A percentile compares a stretch with the other conserved stretches of the same genome.
Evolutionary conservation across 2,329 filamentous ascomycete genomes (phyloP).

Genomic region (Ramularia collo-cygni): DNA sequence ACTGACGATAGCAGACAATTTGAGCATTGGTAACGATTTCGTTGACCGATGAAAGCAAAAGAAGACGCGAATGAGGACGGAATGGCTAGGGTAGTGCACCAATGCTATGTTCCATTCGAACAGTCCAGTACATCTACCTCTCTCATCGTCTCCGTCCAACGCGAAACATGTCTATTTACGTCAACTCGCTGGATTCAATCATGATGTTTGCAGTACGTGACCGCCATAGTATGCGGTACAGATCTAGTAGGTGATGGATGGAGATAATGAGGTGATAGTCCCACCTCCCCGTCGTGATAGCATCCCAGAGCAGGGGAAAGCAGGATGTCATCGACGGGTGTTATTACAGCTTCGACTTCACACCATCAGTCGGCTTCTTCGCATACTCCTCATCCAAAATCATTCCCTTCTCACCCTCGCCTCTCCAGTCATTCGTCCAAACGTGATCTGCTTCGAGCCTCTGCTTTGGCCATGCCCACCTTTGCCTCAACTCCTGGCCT

Average conservation of each 20-base stretch:
- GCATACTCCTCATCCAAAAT: slow-evolving; percentile 32
- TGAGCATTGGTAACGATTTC: slow-evolving; percentile 9
- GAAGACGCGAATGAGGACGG: slow-evolving; percentile 6
- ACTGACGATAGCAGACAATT: not conserved
- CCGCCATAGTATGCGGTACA: too few species aligned
- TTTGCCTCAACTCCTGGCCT: slow-evolving; percentile 48
- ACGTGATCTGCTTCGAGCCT: slow-evolving; percentile 29
- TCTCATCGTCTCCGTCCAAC: too few species aligned
- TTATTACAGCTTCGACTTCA: slow-evolving; percentile 3
- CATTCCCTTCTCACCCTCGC: slow-evolving; percentile 30
- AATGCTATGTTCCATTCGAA: slow-evolving; percentile 10
- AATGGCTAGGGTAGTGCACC: slow-evolving; percentile 16
- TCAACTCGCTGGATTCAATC: too few species aligned
- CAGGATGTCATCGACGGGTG: too few species aligned
- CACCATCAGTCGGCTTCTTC: slow-evolving; percentile 4
- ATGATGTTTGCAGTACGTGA: too few species aligned
- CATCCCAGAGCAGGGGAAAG: too few species aligned
- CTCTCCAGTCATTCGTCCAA: slow-evolving; percentile 34
- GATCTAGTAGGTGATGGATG: too few species aligned
- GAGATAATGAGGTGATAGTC: too few species aligned
- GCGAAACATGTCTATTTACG: too few species aligned
- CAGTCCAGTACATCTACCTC: too few species aligned
- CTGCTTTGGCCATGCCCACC: slow-evolving; percentile 51
- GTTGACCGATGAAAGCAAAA: slow-evolving; percentile 11
- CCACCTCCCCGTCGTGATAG: too few species aligned